phyloP scores from a whole-genome alignment of 345 rosid species.

The Luvunga scandens region DNA sequence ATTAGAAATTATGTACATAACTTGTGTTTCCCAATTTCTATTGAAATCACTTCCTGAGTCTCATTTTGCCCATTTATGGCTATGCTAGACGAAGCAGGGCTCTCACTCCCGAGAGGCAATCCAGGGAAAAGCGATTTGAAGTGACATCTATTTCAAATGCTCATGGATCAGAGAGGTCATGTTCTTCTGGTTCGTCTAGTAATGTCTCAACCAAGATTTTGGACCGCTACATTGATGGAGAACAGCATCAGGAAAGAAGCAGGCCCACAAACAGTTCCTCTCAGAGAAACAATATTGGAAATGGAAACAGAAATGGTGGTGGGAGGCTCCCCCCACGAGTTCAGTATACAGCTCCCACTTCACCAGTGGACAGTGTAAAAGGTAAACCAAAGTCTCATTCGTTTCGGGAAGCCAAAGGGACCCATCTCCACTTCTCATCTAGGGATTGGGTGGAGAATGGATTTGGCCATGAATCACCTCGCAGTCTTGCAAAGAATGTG shows the following conservation, averaged over 20 bases:
- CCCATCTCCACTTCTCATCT: constrained; percentile 44
- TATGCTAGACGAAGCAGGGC: constrained; percentile 35
- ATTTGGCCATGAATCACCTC: constrained; percentile 69
- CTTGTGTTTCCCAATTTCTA: background rate
- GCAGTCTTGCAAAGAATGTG: constrained; percentile 80
- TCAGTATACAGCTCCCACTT: constrained; percentile 60
- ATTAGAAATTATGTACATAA: background rate
- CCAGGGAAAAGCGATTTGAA: constrained; percentile 47
- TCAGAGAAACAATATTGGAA: constrained; percentile 40
- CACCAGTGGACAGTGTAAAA: constrained; percentile 52
- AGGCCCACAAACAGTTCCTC: constrained; percentile 43
- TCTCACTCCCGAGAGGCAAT: constrained; percentile 53
- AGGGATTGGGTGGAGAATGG: constrained; percentile 64
- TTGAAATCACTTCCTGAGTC: background rate
- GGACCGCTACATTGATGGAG: constrained; percentile 95
- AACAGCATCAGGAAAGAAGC: constrained; percentile 63
- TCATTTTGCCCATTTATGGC: constrained; percentile 13
- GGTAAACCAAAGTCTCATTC: constrained; percentile 63
- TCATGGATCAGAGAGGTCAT: constrained; percentile 31
- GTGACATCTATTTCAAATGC: constrained; percentile 25
- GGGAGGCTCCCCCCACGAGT: constrained; percentile 68
- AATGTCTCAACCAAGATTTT: constrained; percentile 72
- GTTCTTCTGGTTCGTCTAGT: constrained; percentile 46
- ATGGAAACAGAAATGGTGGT: constrained; percentile 33
- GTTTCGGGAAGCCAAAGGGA: constrained; percentile 64